A percentile compares a stretch with the other conserved stretches of the same genome.
phyloP scores from a whole-genome alignment of 768 basidiomycete genomes.

The Pleurotus eryngii region DNA sequence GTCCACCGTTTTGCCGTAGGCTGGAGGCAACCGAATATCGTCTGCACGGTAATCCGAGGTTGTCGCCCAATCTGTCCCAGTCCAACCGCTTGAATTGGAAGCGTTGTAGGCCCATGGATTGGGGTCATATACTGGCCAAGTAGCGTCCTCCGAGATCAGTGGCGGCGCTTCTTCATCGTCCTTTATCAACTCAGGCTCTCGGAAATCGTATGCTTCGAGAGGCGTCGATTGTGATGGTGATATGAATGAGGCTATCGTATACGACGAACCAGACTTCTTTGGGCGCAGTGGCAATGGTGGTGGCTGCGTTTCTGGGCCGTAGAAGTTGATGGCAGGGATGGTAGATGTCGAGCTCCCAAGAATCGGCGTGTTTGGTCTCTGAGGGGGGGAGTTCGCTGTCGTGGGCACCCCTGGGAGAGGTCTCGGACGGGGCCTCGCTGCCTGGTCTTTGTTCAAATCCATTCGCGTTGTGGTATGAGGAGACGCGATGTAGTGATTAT shows the following conservation, averaged over 20 bases:
- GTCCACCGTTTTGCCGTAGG: conserved; percentile 17
- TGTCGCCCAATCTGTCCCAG: neutral
- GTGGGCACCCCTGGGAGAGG: conserved; percentile 38
- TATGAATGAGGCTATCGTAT: conserved; percentile 33
- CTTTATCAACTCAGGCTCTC: conserved; percentile 54
- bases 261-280: conserved; percentile 34
- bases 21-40: conserved; percentile 10
- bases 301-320: conserved; percentile 25
- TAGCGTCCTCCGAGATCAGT: conserved; percentile 33
- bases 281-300: conserved; percentile 37
- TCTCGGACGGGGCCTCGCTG: conserved; percentile 39
- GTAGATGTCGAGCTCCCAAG: conserved; percentile 20
- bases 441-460: conserved; percentile 15
- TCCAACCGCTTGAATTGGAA: conserved; percentile 3
- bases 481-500: neutral
- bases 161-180: conserved; percentile 37
- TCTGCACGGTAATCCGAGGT: neutral
- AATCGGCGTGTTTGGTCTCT: conserved; percentile 41
- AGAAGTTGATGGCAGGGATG: conserved; percentile 35
- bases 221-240: conserved; percentile 29
- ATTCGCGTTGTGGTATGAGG: too few species aligned
- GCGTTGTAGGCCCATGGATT: conserved; percentile 3
- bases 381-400: conserved; percentile 17
- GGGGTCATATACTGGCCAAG: conserved; percentile 15
- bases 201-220: conserved; percentile 36